Evolutionary conservation across 2,329 filamentous ascomycete genomes (phyloP).

Genomic region (Amauroascus niger): DNA sequence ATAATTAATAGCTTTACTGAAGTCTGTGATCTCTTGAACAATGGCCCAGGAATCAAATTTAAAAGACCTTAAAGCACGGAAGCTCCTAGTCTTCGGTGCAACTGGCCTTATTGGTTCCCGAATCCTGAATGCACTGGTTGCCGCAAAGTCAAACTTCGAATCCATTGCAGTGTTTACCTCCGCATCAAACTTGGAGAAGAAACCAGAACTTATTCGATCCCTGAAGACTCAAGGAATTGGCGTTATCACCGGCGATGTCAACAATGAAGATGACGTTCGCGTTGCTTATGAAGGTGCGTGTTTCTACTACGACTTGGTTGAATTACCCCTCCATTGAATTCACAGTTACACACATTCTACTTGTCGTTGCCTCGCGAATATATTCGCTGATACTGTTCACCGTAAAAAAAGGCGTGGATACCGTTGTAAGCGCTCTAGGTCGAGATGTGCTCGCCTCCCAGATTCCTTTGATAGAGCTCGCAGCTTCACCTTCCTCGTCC

Average conservation of each 20-base stretch:
- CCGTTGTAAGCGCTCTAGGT: slow-evolving; percentile 56
- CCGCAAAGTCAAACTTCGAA: slow-evolving; percentile 39
- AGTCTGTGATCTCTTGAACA: not conserved
- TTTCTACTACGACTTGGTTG: not conserved
- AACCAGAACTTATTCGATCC: slow-evolving; percentile 41
- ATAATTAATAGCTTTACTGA: too few relatives aligned
- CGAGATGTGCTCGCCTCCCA: slow-evolving; percentile 53
- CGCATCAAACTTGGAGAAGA: slow-evolving; percentile 41
- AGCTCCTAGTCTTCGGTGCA: slow-evolving; percentile 46
- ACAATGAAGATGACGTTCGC: slow-evolving; percentile 43
- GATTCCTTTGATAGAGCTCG: slow-evolving; percentile 51
- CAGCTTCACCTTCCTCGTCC: slow-evolving; percentile 41
- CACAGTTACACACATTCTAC: too few relatives aligned
- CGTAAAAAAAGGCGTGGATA: slow-evolving; percentile 46
- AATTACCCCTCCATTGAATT: too few relatives aligned
- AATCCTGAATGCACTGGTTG: slow-evolving; percentile 44
- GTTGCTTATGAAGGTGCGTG: slow-evolving; percentile 45
- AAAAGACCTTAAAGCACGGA: slow-evolving; percentile 23
- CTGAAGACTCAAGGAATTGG: slow-evolving; percentile 42
- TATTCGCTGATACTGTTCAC: not conserved
- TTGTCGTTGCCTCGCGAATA: too few relatives aligned
- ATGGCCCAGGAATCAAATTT: slow-evolving; percentile 2
- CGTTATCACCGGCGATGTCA: slow-evolving; percentile 48
- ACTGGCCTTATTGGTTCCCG: slow-evolving; percentile 45
- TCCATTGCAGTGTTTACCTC: slow-evolving; percentile 51